Conservation (phyloP, 2,329 filamentous ascomycete genomes). For the Ophiostoma quercus region DNA sequence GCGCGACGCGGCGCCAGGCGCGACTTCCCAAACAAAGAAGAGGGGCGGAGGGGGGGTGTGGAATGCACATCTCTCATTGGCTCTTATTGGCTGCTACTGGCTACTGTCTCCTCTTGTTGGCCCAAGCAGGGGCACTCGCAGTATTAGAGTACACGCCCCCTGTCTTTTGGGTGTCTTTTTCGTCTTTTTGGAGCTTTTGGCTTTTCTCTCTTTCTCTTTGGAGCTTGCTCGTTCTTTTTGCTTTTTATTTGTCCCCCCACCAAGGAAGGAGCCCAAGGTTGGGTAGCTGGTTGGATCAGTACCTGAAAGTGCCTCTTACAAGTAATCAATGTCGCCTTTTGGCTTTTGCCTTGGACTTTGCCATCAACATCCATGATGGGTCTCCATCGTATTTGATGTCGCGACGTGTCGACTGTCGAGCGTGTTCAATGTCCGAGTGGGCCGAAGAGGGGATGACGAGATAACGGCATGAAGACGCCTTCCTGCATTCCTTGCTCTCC, state of each 20-base stretch:
- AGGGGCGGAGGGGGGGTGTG: constrained; percentile 25
- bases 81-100: too few relatives aligned
- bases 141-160: neutral
- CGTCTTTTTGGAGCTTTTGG: neutral
- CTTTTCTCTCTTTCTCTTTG: too few relatives aligned
- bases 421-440: neutral
- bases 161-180: neutral
- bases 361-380: neutral
- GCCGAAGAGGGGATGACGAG: neutral
- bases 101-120: constrained; percentile 16
- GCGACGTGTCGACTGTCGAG: too few relatives aligned
- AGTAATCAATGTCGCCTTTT: neutral
- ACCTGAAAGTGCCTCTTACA: constrained; percentile 1
- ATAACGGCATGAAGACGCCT: neutral
- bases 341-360: neutral
- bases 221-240: neutral
- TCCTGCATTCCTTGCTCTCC: neutral
- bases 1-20: constrained; percentile 35
- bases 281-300: neutral
- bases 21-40: constrained; percentile 26
- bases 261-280: constrained; percentile 2
- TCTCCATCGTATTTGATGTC: neutral
- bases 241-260: neutral
- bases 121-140: neutral
- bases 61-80: constrained; percentile 20